Evolutionary conservation across 1,139 yeast species (phyloP).

Genomic region (Yamadazyma trypodendri): DNA sequence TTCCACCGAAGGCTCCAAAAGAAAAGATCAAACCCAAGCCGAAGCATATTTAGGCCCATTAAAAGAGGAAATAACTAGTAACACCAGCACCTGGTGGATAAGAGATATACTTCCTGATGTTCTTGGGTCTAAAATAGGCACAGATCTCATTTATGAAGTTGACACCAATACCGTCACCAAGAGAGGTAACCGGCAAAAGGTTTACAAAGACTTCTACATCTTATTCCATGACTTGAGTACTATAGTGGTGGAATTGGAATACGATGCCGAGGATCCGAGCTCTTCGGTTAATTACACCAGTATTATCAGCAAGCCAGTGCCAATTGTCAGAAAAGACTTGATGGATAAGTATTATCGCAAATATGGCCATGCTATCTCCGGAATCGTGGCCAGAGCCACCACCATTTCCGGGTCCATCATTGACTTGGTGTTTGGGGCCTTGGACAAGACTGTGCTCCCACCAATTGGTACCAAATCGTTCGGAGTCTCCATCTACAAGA

Average conservation of each 20-base stretch:
- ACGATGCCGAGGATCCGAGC: slow-evolving; percentile 55
- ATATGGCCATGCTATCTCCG: slow-evolving; percentile 36
- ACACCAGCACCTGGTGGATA: slow-evolving; percentile 61
- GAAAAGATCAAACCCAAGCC: slow-evolving; percentile 29
- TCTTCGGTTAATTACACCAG: slow-evolving; percentile 50
- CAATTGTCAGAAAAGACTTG: slow-evolving; percentile 45
- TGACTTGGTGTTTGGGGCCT: slow-evolving; percentile 16
- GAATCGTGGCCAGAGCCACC: slow-evolving; percentile 1
- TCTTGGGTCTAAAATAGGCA: slow-evolving; percentile 42
- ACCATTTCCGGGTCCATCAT: slow-evolving; percentile 20
- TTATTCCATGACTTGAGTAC: slow-evolving; percentile 75
- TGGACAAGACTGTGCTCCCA: slow-evolving; percentile 34
- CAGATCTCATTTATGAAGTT: slow-evolving; percentile 59
- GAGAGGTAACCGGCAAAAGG: slow-evolving; percentile 53
- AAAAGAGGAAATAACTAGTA: slow-evolving; percentile 32
- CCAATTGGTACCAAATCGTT: slow-evolving; percentile 67
- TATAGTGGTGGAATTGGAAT: slow-evolving; percentile 56
- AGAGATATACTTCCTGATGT: slow-evolving; percentile 58
- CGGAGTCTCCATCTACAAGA: slow-evolving; percentile 69
- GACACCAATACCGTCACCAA: slow-evolving; percentile 58
- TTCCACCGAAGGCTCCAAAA: slow-evolving; percentile 15
- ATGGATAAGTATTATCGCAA: slow-evolving; percentile 51
- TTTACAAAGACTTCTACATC: slow-evolving; percentile 67
- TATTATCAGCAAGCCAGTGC: slow-evolving; percentile 41
- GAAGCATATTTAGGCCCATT: slow-evolving; percentile 25